Conservation (phyloP, 805 yeast species). For the Ogataea philodendri region DNA sequence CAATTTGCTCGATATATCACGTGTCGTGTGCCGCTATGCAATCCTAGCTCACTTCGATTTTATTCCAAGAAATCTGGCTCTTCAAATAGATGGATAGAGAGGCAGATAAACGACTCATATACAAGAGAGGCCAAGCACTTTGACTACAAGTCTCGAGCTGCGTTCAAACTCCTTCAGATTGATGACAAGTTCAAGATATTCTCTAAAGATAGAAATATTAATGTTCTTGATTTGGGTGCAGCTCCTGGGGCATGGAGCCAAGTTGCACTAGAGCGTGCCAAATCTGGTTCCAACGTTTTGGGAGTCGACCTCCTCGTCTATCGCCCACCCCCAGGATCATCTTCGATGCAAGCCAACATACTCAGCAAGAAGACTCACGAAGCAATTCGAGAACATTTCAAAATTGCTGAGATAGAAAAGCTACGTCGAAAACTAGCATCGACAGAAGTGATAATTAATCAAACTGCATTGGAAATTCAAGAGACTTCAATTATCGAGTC, state of each 20-base stretch:
- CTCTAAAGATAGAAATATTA: constrained; percentile 17
- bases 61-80: constrained; percentile 39
- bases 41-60: neutral
- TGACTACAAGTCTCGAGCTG: constrained; percentile 80
- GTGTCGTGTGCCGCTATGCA: no score
- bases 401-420: constrained; percentile 32
- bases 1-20: no score
- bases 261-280: constrained; percentile 59
- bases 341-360: constrained; percentile 86
- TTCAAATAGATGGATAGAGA: constrained; percentile 68
- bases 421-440: constrained; percentile 13
- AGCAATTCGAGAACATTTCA: constrained; percentile 50
- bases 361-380: constrained; percentile 62
- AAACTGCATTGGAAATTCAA: constrained; percentile 15
- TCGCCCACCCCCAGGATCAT: constrained; percentile 77
- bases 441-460: constrained; percentile 17
- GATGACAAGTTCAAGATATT: constrained; percentile 64
- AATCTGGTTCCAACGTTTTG: constrained; percentile 53
- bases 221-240: constrained; percentile 82
- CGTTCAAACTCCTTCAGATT: constrained; percentile 79
- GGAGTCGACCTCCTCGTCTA: constrained; percentile 84
- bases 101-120: constrained; percentile 66
- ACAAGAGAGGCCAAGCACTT: constrained; percentile 63
- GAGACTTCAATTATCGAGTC: constrained; percentile 21
- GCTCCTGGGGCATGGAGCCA: constrained; percentile 97